Evolutionary conservation across 1,284 basidiomycete species (phyloP).

Genomic region (Volvariella volvacea): DNA sequence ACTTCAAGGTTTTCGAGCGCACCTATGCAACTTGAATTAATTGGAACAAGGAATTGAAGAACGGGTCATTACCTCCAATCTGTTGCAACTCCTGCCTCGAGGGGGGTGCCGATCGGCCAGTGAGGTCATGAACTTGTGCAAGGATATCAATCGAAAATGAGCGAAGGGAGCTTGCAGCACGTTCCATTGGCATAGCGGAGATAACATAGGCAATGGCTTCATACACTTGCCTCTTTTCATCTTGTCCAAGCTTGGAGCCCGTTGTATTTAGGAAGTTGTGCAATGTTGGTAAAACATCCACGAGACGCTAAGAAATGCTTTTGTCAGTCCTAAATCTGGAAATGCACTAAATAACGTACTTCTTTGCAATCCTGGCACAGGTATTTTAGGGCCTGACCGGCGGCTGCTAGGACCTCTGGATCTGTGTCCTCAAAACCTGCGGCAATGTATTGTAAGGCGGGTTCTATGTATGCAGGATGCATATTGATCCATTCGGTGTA

Average conservation of each 20-base stretch:
- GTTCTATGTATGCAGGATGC: constrained; percentile 84
- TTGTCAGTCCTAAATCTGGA: not conserved
- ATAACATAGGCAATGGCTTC: constrained; percentile 96
- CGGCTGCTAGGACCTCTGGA: constrained; percentile 83
- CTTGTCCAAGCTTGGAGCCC: constrained; percentile 74
- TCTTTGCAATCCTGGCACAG: constrained; percentile 95
- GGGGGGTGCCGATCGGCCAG: constrained; percentile 39
- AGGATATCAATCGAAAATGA: constrained; percentile 78
- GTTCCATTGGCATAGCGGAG: constrained; percentile 83
- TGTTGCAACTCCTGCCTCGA: constrained; percentile 60
- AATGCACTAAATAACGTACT: constrained; percentile 32
- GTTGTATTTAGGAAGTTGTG: constrained; percentile 83
- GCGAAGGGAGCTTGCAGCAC: constrained; percentile 77
- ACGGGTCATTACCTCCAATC: constrained; percentile 44
- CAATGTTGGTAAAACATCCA: constrained; percentile 87
- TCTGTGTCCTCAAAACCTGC: constrained; percentile 83
- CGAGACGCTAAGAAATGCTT: constrained; percentile 59
- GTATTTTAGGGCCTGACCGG: constrained; percentile 94
- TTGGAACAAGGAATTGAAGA: constrained; percentile 6
- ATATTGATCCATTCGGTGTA: constrained; percentile 96
- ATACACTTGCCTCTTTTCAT: constrained; percentile 88
- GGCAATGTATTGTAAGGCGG: constrained; percentile 88
- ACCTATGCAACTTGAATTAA: constrained; percentile 32
- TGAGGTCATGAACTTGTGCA: constrained; percentile 59
- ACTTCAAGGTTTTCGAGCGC: constrained; percentile 86